phyloP scores from a whole-genome alignment of 2,329 filamentous ascomycete genomes.

The Arachnopeziza araneosa region DNA sequence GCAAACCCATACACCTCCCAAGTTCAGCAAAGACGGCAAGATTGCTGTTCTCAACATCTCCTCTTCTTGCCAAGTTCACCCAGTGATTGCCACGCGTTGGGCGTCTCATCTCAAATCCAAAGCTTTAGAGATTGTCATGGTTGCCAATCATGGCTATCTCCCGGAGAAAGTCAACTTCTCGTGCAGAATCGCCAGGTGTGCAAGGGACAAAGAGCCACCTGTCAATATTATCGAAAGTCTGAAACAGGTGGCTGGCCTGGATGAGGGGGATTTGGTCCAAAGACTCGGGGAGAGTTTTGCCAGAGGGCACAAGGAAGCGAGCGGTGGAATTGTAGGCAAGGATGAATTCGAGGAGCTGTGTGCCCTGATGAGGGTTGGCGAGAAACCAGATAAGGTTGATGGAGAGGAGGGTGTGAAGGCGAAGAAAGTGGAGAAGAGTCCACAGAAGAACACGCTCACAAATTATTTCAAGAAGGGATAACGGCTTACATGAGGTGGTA shows the following conservation, averaged over 20 bases:
- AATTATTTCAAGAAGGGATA: constrained; percentile 47
- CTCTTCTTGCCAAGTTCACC: constrained; percentile 57
- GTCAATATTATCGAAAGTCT: constrained; percentile 60
- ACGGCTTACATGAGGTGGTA: neutral
- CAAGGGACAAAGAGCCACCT: constrained; percentile 45
- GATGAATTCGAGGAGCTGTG: constrained; percentile 62
- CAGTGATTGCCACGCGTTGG: constrained; percentile 63
- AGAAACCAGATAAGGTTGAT: constrained; percentile 38
- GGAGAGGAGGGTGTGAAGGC: constrained; percentile 29
- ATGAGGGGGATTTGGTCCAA: constrained; percentile 35
- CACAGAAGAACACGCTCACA: constrained; percentile 48
- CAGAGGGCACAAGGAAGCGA: constrained; percentile 61
- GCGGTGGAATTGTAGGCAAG: constrained; percentile 55
- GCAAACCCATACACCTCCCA: constrained; percentile 56
- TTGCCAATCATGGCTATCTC: constrained; percentile 62
- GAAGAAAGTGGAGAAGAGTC: constrained; percentile 31
- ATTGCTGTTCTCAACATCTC: constrained; percentile 59
- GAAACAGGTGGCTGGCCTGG: constrained; percentile 43
- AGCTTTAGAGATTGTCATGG: constrained; percentile 57
- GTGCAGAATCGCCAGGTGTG: constrained; percentile 54
- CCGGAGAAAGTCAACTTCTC: constrained; percentile 61
- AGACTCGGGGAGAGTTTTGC: constrained; percentile 59
- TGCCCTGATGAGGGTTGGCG: constrained; percentile 51
- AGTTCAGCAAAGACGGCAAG: constrained; percentile 56
- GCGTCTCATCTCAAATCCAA: constrained; percentile 51